These are phyloP conservation scores for Quercus engelmannii DNA, from an alignment of 306 rosid genomes.

Conservation along the genomic window DNA sequence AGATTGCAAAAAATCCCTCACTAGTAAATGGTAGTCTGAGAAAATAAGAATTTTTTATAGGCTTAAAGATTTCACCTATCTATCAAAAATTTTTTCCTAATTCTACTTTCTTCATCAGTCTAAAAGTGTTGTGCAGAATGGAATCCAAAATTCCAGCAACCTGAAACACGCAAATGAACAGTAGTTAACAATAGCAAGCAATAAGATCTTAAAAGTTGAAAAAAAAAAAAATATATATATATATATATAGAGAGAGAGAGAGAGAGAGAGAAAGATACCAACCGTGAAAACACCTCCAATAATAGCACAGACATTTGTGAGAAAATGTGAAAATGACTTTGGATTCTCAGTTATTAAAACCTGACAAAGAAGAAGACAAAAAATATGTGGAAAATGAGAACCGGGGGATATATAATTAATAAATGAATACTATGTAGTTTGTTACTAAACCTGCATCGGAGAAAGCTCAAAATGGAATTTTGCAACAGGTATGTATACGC, in stretches of 20 bases:
- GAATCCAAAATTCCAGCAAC: conserved; percentile 97
- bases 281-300: conserved; percentile 99
- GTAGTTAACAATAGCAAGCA: conserved; percentile 14
- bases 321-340: conserved; percentile 87
- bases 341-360: conserved; percentile 72
- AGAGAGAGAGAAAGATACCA: conserved; percentile 28
- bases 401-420: not conserved
- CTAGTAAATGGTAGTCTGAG: conserved; percentile 14
- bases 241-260: too few species aligned
- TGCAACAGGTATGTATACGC: conserved; percentile 64
- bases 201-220: not conserved
- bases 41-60: conserved; percentile 29
- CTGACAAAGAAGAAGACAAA: conserved; percentile 37
- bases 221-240: not conserved
- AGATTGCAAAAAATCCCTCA: conserved; percentile 11
- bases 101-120: conserved; percentile 74
- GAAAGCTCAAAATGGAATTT: conserved; percentile 95
- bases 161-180: conserved; percentile 50
- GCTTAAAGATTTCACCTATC: conserved; percentile 25
- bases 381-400: conserved; percentile 13
- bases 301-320: conserved; percentile 90
- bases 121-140: conserved; percentile 72
- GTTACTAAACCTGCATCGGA: conserved; percentile 83
- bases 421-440: conserved; percentile 4
- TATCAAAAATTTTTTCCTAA: conserved; percentile 84